These are phyloP conservation scores for Rutstroemia sp. DNA, from an alignment of 2,329 filamentous ascomycete species.

Conservation along the genomic window DNA sequence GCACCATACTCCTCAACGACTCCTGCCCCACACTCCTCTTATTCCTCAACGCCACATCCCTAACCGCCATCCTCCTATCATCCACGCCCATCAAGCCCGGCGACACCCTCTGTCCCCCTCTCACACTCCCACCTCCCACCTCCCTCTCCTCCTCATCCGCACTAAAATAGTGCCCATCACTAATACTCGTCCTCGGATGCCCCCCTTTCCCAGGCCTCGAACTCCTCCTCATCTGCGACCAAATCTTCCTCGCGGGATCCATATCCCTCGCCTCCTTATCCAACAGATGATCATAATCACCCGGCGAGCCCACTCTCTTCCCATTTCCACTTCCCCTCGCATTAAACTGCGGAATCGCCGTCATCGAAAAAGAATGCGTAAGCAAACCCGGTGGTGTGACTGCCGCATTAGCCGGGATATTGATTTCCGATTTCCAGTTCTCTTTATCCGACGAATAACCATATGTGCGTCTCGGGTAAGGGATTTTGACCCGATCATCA, in stretches of 20 bases:
- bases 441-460: conserved; percentile 4
- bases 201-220: conserved; percentile 17
- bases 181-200: conserved; percentile 16
- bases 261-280: conserved; percentile 11
- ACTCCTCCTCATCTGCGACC: conserved; percentile 25
- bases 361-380: conserved; percentile 6
- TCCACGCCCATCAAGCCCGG: neutral
- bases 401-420: neutral
- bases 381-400: neutral
- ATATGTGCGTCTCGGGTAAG: conserved; percentile 5
- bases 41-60: conserved; percentile 17
- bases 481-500: conserved; percentile 14
- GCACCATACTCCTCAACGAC: conserved; percentile 19
- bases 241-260: conserved; percentile 29
- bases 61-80: conserved; percentile 13
- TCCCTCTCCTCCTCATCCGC: conserved; percentile 1
- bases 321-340: neutral
- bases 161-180: conserved; percentile 18
- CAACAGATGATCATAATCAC: conserved; percentile 1
- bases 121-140: neutral
- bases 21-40: conserved; percentile 21
- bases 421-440: neutral
- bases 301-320: neutral
- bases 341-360: neutral
- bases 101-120: too few species aligned